Base-by-base conservation (phyloP, 805 yeast genomes). In the fission yeast (Schizosaccharomyces pombe) region DNA sequence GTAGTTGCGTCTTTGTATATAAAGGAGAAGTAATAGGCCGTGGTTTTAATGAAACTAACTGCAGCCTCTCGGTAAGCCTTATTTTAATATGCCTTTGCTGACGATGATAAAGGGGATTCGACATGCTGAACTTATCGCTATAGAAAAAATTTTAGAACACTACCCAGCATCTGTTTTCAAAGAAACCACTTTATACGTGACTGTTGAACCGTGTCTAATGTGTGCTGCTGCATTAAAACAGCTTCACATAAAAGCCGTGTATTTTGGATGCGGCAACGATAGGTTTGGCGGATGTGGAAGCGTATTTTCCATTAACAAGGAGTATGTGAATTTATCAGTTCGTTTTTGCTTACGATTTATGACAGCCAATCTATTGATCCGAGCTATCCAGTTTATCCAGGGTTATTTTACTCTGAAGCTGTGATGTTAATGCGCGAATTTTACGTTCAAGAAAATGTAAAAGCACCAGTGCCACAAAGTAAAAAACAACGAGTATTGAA, bases 151-250 rank as follows among this genome's bases (percentile, higher is more conserved):
- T 6, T 64, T 73, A 37, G 58, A 62, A 3, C 62, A 66, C 32
- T 64, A 65, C 47, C 63, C 69, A 3, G 57, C 62, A 0, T 47
- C 56, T 4, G 58, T 66, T 8, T 76, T 85, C 60, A 61, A 65
- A 39, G 75, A 79, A 28, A 71, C 83, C 2, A 78, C 77, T 31
- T 70, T 91, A 5, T 89, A 86, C 65, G 98, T 91, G 28, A 86
- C 97, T 0, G 96, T 91, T 0, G 98, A 91, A 66, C 98, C 98
- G 0, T 91, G 98, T 64, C 82, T 91, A 5, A 91, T 91, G 98
- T 91, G 98, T 69, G 97, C 95, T 0, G 78, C 91, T 43, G 86
- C 94, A 2, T 67, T 91, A 43, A 73, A 87, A 56, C 98, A 91
- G 60, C 64, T 87, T 51, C 80, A 82, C 1, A 77, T 91, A 9